phyloP scores from a whole-genome alignment of 306 rosid species.

The Gynostemma pentaphyllum region DNA sequence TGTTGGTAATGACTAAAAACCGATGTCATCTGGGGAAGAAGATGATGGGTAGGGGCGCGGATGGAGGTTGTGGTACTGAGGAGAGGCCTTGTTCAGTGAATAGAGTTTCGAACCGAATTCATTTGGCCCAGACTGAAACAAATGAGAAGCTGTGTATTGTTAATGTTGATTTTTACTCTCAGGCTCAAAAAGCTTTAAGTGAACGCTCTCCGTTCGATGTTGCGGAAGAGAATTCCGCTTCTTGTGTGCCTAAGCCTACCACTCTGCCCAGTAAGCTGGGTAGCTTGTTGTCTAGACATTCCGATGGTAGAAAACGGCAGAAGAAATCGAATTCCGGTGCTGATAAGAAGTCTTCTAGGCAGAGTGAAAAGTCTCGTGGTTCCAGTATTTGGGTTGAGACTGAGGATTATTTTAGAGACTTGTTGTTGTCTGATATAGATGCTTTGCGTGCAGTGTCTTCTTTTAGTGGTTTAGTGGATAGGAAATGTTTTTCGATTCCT shows the following conservation, averaged over 20 bases:
- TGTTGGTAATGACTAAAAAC: slow-evolving; percentile 70
- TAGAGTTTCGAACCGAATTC: slow-evolving; percentile 34
- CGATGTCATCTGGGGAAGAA: slow-evolving; percentile 58
- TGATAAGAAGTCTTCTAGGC: slow-evolving; percentile 56
- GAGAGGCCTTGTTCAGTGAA: slow-evolving; percentile 31
- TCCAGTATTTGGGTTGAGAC: slow-evolving; percentile 64
- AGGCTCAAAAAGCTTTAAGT: slow-evolving; percentile 64
- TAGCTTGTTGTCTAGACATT: slow-evolving; percentile 39
- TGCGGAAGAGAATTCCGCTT: slow-evolving; percentile 46
- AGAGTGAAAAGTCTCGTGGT: slow-evolving; percentile 31
- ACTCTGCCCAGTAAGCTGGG: slow-evolving; percentile 70
- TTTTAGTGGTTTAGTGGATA: slow-evolving; percentile 24
- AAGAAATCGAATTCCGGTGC: slow-evolving; percentile 64
- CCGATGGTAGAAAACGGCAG: slow-evolving; percentile 56
- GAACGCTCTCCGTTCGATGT: slow-evolving; percentile 72
- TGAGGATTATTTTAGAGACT: slow-evolving; percentile 65
- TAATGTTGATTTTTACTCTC: slow-evolving; percentile 47
- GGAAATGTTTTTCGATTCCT: slow-evolving; percentile 44
- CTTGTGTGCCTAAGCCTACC: slow-evolving; percentile 29
- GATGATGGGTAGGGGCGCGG: slow-evolving; percentile 51
- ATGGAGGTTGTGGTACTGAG: slow-evolving; percentile 33
- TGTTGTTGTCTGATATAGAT: slow-evolving; percentile 55
- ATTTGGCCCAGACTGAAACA: slow-evolving; percentile 27
- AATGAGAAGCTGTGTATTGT: slow-evolving; percentile 6
- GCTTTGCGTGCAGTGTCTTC: slow-evolving; percentile 40